Conservation (phyloP, 108 stramenopile species). For the Nannochloropsis oceanica region DNA sequence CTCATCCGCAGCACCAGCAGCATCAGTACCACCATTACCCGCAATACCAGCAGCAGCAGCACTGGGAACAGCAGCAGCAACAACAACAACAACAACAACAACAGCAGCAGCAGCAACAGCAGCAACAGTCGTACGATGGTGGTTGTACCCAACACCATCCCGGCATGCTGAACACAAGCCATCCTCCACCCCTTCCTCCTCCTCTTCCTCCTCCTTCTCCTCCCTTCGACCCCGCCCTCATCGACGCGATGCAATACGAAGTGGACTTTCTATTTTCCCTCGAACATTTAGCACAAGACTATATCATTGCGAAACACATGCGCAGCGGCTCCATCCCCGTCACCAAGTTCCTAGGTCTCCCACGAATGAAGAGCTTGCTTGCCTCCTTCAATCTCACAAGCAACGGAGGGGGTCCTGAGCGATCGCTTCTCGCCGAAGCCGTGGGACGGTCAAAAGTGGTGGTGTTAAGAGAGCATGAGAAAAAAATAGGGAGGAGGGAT, state of each 20-base stretch:
- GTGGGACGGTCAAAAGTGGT: not conserved
- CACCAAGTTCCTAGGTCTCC: not conserved
- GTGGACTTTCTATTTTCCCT: not conserved
- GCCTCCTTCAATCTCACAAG: not conserved
- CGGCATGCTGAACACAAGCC: too few species aligned
- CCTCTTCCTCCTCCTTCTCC: not conserved
- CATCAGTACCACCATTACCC: not conserved
- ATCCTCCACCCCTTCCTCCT: too few species aligned
- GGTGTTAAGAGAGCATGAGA: not conserved
- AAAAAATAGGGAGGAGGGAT: not conserved
- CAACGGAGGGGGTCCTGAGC: not conserved
- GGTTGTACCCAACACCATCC: too few species aligned
- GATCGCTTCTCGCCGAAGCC: not conserved
- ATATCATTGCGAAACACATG: not conserved
- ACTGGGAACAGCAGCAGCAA: too few species aligned
- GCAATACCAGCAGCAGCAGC: not conserved
- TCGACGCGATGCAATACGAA: not conserved
- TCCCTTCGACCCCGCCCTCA: not conserved
- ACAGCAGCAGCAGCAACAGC: too few species aligned
- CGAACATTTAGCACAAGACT: not conserved
- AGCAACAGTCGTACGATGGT: too few species aligned
- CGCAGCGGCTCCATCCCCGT: not conserved
- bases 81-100: too few species aligned
- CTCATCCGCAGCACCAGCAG: not conserved
- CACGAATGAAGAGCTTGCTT: not conserved